A percentile compares a stretch with the other conserved stretches of the same genome.
These are phyloP conservation scores for Leccinellum rugosiceps DNA, from an alignment of 768 basidiomycete species.

Conservation along the genomic window DNA sequence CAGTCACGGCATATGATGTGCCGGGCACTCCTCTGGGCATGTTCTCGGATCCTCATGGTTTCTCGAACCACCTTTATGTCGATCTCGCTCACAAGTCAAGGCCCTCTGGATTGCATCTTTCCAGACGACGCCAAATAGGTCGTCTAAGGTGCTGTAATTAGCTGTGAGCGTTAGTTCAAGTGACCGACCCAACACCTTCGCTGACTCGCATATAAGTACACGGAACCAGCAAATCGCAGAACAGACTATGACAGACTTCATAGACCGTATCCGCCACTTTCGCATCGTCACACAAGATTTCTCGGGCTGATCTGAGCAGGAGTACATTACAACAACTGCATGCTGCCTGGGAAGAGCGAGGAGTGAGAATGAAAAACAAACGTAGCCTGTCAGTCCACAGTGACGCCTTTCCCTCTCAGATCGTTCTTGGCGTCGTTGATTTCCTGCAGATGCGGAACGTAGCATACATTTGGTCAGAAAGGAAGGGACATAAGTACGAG, in stretches of 20 bases:
- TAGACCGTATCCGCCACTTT: background rate
- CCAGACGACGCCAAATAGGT: background rate
- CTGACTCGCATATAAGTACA: too few relatives aligned
- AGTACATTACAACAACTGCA: background rate
- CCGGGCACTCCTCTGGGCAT: too few relatives aligned
- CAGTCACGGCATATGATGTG: background rate
- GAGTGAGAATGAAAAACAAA: background rate
- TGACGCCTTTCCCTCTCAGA: conserved; percentile 55
- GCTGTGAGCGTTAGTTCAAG: background rate
- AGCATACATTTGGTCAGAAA: background rate
- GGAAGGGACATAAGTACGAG: background rate
- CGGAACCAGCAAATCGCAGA: background rate
- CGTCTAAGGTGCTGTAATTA: background rate
- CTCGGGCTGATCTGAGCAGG: background rate
- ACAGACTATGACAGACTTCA: background rate
- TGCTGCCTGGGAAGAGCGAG: background rate
- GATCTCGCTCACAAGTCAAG: background rate
- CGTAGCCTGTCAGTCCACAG: conserved; percentile 44
- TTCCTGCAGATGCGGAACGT: conserved; percentile 41
- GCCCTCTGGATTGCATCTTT: background rate
- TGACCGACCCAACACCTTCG: background rate
- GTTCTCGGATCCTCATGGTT: background rate
- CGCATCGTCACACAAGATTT: background rate
- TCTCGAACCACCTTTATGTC: background rate
- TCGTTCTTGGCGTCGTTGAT: conserved; percentile 57